Conservation (phyloP, 2,329 filamentous ascomycete species). For the Aspergillus fijiensis region DNA sequence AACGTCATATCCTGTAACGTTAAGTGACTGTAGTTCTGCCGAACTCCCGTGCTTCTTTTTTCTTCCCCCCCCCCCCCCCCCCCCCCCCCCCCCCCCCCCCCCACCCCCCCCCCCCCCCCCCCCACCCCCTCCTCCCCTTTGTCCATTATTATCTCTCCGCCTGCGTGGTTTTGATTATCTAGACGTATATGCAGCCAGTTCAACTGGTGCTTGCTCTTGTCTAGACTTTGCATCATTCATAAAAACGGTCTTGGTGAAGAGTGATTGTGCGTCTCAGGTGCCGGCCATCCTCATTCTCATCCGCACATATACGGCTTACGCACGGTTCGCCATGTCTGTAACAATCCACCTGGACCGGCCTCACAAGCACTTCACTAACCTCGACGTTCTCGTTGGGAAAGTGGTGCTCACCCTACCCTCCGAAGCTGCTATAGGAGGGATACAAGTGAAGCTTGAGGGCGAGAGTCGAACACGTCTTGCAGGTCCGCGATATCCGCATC, state of each 20-base stretch:
- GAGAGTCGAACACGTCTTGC: constrained; percentile 49
- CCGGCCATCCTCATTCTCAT: not conserved
- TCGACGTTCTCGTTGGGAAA: constrained; percentile 48
- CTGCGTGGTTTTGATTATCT: not conserved
- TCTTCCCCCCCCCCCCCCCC: not conserved
- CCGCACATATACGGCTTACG: constrained; percentile 4
- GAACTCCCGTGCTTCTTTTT: constrained; percentile 1
- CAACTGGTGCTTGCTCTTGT: not conserved
- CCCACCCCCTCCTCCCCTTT: not conserved
- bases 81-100: not conserved
- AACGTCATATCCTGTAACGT: not conserved
- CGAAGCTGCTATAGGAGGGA: constrained; percentile 46
- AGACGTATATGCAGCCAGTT: not conserved
- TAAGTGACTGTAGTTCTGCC: not conserved
- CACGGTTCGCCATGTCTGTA: constrained; percentile 44
- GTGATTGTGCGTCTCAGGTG: constrained; percentile 19
- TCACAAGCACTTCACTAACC: constrained; percentile 49
- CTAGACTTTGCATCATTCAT: not conserved
- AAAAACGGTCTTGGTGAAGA: not conserved
- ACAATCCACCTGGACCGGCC: constrained; percentile 45
- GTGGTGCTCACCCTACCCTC: constrained; percentile 44
- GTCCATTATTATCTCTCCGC: not conserved
- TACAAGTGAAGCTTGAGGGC: constrained; percentile 51
- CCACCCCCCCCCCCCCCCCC: not conserved
- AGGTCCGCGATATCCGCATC: constrained; percentile 39